A percentile compares a stretch with the other conserved stretches of the same genome.
phyloP scores from a whole-genome alignment of 257 asterid species.

The Cruciata laevipes region DNA sequence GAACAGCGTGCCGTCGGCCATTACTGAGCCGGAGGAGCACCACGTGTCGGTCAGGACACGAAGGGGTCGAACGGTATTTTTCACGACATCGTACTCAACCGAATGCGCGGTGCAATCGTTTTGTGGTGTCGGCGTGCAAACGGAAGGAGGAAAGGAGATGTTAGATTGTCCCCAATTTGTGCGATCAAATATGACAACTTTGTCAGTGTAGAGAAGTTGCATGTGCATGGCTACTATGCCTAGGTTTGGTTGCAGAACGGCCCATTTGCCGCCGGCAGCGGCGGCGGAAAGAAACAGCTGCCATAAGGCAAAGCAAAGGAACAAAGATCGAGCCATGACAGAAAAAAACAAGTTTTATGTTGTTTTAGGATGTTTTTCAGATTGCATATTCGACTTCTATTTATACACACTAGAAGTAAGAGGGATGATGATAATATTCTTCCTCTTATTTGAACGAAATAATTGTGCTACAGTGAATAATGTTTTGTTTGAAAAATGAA shows the following conservation, averaged over 20 bases:
- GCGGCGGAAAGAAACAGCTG: slow-evolving; percentile 10
- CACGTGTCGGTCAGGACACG: slow-evolving; percentile 35
- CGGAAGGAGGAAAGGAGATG: slow-evolving; percentile 30
- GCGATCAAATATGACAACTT: slow-evolving; percentile 40
- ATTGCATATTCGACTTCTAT: neutral
- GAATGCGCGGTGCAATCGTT: slow-evolving; percentile 52
- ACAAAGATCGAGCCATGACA: slow-evolving; percentile 10
- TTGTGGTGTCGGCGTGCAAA: slow-evolving; percentile 21
- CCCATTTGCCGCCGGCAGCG: slow-evolving; percentile 38
- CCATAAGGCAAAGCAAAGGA: slow-evolving; percentile 17
- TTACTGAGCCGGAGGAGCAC: slow-evolving; percentile 49
- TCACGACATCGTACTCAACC: slow-evolving; percentile 33
- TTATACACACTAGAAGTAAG: neutral
- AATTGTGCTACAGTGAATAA: too few relatives aligned
- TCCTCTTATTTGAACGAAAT: too few relatives aligned
- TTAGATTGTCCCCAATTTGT: slow-evolving; percentile 46
- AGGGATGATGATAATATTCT: neutral
- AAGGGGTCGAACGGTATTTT: slow-evolving; percentile 37
- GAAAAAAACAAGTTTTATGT: neutral
- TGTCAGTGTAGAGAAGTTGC: slow-evolving; percentile 47
- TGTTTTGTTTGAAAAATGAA: neutral
- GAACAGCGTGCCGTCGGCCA: slow-evolving; percentile 27
- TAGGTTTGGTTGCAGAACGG: slow-evolving; percentile 22
- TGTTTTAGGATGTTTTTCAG: neutral
- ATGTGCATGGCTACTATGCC: slow-evolving; percentile 64